Evolutionary conservation across 2,329 filamentous ascomycete genomes (phyloP), one percentile per base, ranked within the genome.

Genomic region (Fusarium nodosum): DNA sequence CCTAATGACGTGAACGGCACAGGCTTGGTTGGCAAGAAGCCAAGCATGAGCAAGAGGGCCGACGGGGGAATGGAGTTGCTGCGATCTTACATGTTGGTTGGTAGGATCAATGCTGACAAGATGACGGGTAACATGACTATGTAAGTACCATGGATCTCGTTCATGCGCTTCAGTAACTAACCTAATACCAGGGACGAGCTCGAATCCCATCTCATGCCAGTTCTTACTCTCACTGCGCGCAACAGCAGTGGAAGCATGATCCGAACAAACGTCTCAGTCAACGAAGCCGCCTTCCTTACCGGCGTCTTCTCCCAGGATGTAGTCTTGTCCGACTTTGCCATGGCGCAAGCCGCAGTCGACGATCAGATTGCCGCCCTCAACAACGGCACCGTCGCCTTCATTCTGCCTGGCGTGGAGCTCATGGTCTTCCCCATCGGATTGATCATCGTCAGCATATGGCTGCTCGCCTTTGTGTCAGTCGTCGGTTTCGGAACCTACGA

Each of bases 351-450:
- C 20, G 84, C 85, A 34, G 85, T 88, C 20, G 79, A 85, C 61
- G 77, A 82, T 5, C 80, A 85, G 22, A 77, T 84, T 1, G 78
- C 75, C 1, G 79, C 77, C 6, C 79, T 89, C 26, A 73, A 74
- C 51, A 86, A 86, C 72, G 83, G 84, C 67, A 86, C 84, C 16
- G 82, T 86, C 13, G 87, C 90, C 2, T 93, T 93, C 70, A 83
- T 92, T 16, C 81, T 94, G 2, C 91, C 91, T 0, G 91, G 91
- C 45, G 85, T 88, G 39, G 85, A 87, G 64, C 84, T 93, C 56
- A 83, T 91, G 72, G 87, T 93, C 64, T 90, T 92, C 78, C 91
- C 91, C 10, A 81, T 90, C 31, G 91, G 91, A 20, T 81, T 91
- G n/a, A 81, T 92, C 69, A 84, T 94, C 72, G 91, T 87, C 4